Evolutionary conservation across 2,329 filamentous ascomycete species (phyloP).

Genomic region (Phyllosticta paracitricarpa): DNA sequence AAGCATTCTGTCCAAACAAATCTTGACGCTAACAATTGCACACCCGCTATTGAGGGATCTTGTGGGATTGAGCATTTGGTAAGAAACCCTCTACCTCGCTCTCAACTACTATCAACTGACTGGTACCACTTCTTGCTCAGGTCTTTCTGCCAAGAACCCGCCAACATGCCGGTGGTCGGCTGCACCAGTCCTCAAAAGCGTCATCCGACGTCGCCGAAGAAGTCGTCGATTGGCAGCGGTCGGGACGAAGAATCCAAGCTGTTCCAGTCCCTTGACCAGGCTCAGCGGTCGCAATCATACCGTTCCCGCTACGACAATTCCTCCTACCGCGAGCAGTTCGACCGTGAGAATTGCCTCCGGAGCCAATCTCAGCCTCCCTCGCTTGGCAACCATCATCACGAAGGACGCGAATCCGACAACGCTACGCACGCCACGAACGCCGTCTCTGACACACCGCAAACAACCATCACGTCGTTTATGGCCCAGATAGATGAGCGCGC

Average conservation of each 20-base stretch:
- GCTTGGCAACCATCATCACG: neutral
- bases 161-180: conserved; percentile 2
- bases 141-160: neutral
- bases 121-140: neutral
- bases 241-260: neutral
- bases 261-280: neutral
- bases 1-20: too few relatives aligned
- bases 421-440: neutral
- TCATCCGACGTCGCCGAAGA: conserved; percentile 2
- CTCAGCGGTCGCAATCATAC: conserved; percentile 1
- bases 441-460: conserved; percentile 10
- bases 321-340: conserved; percentile 2
- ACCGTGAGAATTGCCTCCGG: neutral
- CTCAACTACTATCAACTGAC: neutral
- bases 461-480: conserved; percentile 19
- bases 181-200: conserved; percentile 7
- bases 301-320: conserved; percentile 1
- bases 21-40: too few relatives aligned
- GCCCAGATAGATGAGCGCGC: conserved; percentile 7
- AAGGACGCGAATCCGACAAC: neutral
- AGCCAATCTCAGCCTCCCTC: neutral
- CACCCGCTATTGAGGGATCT: too few relatives aligned
- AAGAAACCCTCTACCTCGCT: too few relatives aligned
- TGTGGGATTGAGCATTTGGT: too few relatives aligned
- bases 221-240: neutral